Evolutionary conservation across 495 filamentous ascomycete genomes (phyloP).

Genomic region (Penicillium steckii): DNA sequence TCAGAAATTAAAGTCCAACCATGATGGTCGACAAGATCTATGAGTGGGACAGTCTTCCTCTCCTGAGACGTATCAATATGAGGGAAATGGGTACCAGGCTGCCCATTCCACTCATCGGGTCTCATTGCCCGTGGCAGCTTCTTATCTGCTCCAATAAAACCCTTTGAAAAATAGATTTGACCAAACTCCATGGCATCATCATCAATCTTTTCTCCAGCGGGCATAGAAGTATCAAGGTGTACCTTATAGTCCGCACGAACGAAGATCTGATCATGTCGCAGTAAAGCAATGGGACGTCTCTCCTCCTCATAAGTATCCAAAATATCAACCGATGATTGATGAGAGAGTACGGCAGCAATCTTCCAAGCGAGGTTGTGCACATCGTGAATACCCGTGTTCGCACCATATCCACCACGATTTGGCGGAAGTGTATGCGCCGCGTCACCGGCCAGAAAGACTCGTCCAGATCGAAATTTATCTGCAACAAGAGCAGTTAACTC

Average conservation of each 20-base stretch:
- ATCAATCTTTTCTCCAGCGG: slow-evolving; percentile 18
- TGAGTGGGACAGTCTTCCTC: slow-evolving; percentile 12
- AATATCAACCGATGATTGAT: slow-evolving; percentile 32
- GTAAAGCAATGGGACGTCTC: slow-evolving; percentile 45
- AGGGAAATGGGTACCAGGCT: slow-evolving; percentile 28
- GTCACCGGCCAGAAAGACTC: slow-evolving; percentile 50
- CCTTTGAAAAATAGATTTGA: slow-evolving; percentile 17
- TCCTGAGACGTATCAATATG: slow-evolving; percentile 21
- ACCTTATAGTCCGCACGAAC: slow-evolving; percentile 26
- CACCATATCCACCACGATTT: slow-evolving; percentile 45
- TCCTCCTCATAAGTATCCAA: slow-evolving; percentile 51
- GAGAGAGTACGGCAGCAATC: slow-evolving; percentile 43
- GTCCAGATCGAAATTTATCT: slow-evolving; percentile 25
- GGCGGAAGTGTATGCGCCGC: slow-evolving; percentile 52
- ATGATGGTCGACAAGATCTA: slow-evolving; percentile 14
- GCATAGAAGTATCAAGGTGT: slow-evolving; percentile 7
- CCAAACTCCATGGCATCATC: slow-evolving; percentile 30
- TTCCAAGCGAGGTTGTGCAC: slow-evolving; percentile 50
- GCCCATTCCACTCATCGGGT: slow-evolving; percentile 28
- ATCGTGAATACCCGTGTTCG: slow-evolving; percentile 50
- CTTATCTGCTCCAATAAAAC: slow-evolving; percentile 13
- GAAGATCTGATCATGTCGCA: slow-evolving; percentile 32
- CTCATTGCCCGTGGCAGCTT: slow-evolving; percentile 17
- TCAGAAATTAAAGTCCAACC: slow-evolving; percentile 20
- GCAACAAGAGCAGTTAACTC: slow-evolving; percentile 27